Conservation (phyloP, 1,139 yeast species). For the Debaryomyces sp. region DNA sequence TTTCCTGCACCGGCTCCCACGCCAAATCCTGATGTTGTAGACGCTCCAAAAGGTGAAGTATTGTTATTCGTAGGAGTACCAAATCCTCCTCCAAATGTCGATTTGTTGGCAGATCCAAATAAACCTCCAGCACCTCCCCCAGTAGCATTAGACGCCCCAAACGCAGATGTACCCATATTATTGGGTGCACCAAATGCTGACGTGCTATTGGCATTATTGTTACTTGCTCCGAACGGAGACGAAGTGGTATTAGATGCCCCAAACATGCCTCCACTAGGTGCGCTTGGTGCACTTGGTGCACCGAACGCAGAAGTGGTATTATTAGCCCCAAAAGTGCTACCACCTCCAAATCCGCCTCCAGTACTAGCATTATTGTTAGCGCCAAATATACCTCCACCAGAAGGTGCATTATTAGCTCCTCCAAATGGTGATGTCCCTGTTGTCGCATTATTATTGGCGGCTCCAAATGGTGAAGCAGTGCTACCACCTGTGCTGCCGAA, state of each 20-base stretch:
- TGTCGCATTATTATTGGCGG: constrained; percentile 21
- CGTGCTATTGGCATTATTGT: constrained; percentile 15
- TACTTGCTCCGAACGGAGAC: constrained; percentile 29
- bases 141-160: constrained; percentile 27
- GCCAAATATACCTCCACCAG: constrained; percentile 23
- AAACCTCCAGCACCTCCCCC: constrained; percentile 23
- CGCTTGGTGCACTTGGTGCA: constrained; percentile 16
- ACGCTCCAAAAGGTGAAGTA: constrained; percentile 23
- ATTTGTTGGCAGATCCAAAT: constrained; percentile 28
- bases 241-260: constrained; percentile 24
- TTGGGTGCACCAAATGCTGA: constrained; percentile 25
- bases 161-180: constrained; percentile 19
- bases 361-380: constrained; percentile 21
- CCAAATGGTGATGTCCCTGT: constrained; percentile 41
- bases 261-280: constrained; percentile 26
- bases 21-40: constrained; percentile 19
- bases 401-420: constrained; percentile 17
- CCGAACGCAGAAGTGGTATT: constrained; percentile 22
- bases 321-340: constrained; percentile 27
- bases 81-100: constrained; percentile 21
- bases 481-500: constrained; percentile 47
- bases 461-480: constrained; percentile 38
- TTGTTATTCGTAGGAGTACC: constrained; percentile 20
- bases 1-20: constrained; percentile 32
- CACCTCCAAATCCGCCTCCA: constrained; percentile 33